Evolutionary conservation across 2,329 filamentous ascomycete species (phyloP).

Genomic region (Aspergillus niger): DNA sequence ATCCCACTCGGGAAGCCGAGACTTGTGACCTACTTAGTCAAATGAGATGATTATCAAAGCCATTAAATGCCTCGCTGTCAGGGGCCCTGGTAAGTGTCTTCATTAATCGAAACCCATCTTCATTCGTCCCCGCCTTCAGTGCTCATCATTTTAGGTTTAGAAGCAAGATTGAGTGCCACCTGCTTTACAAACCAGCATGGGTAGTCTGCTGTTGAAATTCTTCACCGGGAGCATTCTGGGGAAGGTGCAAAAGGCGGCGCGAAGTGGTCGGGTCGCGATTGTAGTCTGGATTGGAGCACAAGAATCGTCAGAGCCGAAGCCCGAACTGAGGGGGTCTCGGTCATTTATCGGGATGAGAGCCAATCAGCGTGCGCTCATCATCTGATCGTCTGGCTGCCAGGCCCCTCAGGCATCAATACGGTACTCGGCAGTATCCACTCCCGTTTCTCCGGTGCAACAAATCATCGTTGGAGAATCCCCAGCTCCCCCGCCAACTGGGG

Average conservation of each 20-base stretch:
- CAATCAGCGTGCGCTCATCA: slow-evolving; percentile 24
- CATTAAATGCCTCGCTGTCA: not conserved
- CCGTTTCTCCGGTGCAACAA: not conserved
- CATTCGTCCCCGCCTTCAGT: not conserved
- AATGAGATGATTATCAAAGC: not conserved
- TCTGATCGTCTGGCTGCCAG: slow-evolving; percentile 18
- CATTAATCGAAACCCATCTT: not conserved
- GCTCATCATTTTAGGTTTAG: not conserved
- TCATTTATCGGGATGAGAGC: slow-evolving; percentile 31
- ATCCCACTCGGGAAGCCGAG: slow-evolving; percentile 20
- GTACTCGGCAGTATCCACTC: not conserved
- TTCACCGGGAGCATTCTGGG: slow-evolving; percentile 7
- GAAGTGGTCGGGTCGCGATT: not conserved
- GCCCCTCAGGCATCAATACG: not conserved
- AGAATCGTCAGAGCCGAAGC: not conserved
- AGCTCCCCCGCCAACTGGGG: not conserved
- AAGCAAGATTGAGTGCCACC: not conserved
- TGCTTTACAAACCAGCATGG: not conserved
- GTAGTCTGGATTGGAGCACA: not conserved
- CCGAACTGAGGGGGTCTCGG: slow-evolving; percentile 20
- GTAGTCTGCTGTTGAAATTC: not conserved
- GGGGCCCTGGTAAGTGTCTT: not conserved
- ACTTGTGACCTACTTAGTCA: no score
- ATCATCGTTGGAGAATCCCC: not conserved
- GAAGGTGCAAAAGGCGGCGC: not conserved